Percentiles rank a stretch among this genome's conserved stretches.
Evolutionary conservation across 176 grass and related monocot genomes (phyloP).

Genomic region (Triticum dicoccoides): DNA sequence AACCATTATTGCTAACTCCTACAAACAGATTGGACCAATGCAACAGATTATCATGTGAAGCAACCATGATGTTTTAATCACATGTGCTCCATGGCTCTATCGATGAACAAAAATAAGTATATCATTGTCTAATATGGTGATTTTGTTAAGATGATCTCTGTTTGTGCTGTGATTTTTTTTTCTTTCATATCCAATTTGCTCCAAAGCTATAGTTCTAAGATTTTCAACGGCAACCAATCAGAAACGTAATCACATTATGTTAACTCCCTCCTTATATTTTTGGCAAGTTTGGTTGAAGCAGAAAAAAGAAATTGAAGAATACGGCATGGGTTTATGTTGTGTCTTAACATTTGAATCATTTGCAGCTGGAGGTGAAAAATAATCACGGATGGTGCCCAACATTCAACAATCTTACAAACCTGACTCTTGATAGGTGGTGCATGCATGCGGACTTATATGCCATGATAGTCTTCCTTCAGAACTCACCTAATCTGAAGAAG

Average conservation of each 20-base stretch:
- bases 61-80: not conserved
- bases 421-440: slow-evolving; percentile 1
- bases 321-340: not conserved
- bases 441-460: not conserved
- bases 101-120: not conserved
- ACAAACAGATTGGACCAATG: not conserved
- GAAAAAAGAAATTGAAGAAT: not conserved
- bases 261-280: not conserved
- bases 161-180: not conserved
- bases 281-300: not conserved
- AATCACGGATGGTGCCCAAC: slow-evolving; percentile 1
- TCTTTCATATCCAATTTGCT: not conserved
- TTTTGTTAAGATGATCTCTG: not conserved
- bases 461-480: slow-evolving; percentile 34
- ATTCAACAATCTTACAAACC: slow-evolving; percentile 28
- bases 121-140: not conserved
- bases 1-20: not conserved
- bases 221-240: not conserved
- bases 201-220: not conserved
- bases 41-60: not conserved
- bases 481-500: slow-evolving; percentile 25
- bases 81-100: not conserved
- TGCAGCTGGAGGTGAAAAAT: not conserved
- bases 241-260: not conserved
- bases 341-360: slow-evolving; percentile 4